Conservation (phyloP, 2,329 filamentous ascomycete species). For the Chaetomiaceae sp. region DNA sequence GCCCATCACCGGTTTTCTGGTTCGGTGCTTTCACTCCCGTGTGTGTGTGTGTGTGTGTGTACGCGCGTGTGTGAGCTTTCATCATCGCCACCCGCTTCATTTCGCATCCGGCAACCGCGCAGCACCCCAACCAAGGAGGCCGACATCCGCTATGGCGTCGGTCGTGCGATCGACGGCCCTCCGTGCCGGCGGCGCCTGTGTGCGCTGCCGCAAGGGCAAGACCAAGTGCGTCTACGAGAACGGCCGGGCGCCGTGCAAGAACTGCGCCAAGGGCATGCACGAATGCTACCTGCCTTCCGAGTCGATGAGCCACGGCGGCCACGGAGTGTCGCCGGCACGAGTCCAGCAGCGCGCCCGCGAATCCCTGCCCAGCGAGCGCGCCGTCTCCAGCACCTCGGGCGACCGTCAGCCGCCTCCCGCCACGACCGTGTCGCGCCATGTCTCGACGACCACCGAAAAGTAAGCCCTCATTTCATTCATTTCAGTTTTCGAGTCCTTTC, state of each 20-base stretch:
- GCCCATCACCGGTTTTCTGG: conserved; percentile 4
- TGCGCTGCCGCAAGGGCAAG: conserved; percentile 59
- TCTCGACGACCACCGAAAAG: conserved; percentile 47
- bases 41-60: too few species aligned
- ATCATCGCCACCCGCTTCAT: background rate
- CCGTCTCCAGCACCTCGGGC: conserved; percentile 37
- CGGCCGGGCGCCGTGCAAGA: conserved; percentile 56
- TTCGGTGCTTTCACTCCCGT: too few species aligned
- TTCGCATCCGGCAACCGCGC: background rate
- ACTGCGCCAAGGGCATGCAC: conserved; percentile 59
- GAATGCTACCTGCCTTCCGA: conserved; percentile 58
- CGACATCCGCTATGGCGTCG: conserved; percentile 18
- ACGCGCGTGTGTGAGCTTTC: too few species aligned
- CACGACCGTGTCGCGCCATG: conserved; percentile 42
- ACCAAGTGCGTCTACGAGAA: conserved; percentile 60
- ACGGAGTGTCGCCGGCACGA: conserved; percentile 52
- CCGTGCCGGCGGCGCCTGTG: conserved; percentile 54
- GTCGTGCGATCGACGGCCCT: conserved; percentile 52
- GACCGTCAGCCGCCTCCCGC: conserved; percentile 40
- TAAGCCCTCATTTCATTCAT: conserved; percentile 26
- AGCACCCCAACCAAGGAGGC: background rate
- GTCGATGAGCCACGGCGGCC: conserved; percentile 50
- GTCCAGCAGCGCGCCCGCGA: conserved; percentile 48
- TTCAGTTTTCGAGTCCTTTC: conserved; percentile 6
- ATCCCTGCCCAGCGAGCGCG: conserved; percentile 47